Base-by-base conservation (phyloP, 345 rosid genomes). In the Draba incana region DNA sequence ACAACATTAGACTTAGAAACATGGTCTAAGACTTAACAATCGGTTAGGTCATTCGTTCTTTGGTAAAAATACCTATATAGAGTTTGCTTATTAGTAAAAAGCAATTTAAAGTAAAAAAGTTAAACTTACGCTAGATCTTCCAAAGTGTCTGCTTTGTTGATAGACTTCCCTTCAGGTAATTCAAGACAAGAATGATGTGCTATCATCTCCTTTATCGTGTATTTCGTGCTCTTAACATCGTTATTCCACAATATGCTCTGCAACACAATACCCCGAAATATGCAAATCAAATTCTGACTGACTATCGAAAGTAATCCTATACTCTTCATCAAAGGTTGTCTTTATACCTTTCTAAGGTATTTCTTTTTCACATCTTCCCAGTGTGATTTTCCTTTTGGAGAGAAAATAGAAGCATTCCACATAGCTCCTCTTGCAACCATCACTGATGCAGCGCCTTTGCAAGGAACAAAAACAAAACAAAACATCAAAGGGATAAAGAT, bases 381-480 rank as follows among this genome's bases (percentile, higher is more conserved):
- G 6, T 78, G 84, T 44, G 78, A 38, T 68, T 83, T 83, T 41
- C 88, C 93, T 72, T 77, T 74, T 20, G 97, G 80, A 65, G 92
- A 92, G 84, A 88, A 92, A 77, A 92, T 64, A 28, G 98, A 92
- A 65, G 86, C 92, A 81, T 92, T 92, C 98, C 98, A 90, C 72
- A 88, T 83, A 57, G 97, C 97, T 68, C 97, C 98, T 81, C 98
- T 88, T 10, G 92, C 97, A 76, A 82, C 93, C 97, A 92, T 92
- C 74, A 85, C 89, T 3, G 98, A 85, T 3, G 92, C 85, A 44
- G 96, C 96, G 46, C 98, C 98, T 87, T 76, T 31, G 50, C 66
- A 50, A 64, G 45, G 45, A 57, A 51, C 30, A 39, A 64, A 63
- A 49, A 45, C 44, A 37, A 33, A 59, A 28, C 31, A 28, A 20